Conservation (phyloP, 768 basidiomycete genomes). For the Collybia mongolica region DNA sequence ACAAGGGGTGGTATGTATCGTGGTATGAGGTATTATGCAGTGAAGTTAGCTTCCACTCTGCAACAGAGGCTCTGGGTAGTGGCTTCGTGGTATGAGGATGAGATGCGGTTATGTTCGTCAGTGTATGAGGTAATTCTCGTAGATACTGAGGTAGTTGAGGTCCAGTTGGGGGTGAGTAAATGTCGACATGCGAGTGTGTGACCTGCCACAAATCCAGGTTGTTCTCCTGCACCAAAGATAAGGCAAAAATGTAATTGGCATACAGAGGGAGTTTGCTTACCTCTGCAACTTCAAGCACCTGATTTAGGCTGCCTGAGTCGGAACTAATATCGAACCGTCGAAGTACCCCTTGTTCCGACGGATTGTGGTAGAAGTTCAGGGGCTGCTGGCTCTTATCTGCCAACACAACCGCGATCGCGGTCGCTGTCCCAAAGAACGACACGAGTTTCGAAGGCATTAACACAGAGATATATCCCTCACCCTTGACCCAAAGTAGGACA, state of each 20-base stretch:
- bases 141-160: conserved; percentile 12
- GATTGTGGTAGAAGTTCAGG: conserved; percentile 10
- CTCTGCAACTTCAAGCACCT: conserved; percentile 10
- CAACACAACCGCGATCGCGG: conserved; percentile 12
- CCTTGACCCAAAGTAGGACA: not conserved
- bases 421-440: conserved; percentile 9
- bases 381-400: conserved; percentile 7
- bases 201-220: conserved; percentile 55
- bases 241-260: conserved; percentile 1
- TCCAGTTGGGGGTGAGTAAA: conserved; percentile 28
- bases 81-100: conserved; percentile 1
- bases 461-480: not conserved
- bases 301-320: conserved; percentile 3
- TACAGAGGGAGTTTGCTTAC: conserved; percentile 1
- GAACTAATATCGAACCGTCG: conserved; percentile 15
- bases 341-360: conserved; percentile 9
- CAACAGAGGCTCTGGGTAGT: not conserved
- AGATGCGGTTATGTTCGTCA: conserved; percentile 15
- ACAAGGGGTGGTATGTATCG: conserved; percentile 52
- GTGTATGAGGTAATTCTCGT: conserved; percentile 9
- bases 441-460: conserved; percentile 2
- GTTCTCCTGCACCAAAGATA: conserved; percentile 28
- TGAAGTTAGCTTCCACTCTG: conserved; percentile 32
- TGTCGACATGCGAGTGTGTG: conserved; percentile 42
- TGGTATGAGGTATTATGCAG: conserved; percentile 40